Conservation (phyloP, 1,284 basidiomycete species). For the Sporisorium graminicola region DNA sequence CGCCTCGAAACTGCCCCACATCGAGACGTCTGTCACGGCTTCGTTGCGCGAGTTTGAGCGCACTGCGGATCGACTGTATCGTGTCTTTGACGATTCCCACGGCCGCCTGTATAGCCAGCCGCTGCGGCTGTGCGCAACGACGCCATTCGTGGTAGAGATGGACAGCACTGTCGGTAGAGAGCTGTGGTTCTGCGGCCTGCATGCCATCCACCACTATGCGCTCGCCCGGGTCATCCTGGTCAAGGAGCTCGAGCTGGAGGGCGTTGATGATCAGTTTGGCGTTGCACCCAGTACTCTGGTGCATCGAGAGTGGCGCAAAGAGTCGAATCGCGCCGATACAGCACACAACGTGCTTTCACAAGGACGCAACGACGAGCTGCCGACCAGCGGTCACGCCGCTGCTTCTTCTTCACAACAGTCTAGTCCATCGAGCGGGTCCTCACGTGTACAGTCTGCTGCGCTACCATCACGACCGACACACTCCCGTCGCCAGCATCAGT, state of each 20-base stretch:
- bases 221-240: conserved; percentile 61
- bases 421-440: conserved; percentile 7
- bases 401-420: not conserved
- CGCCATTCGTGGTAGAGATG: conserved; percentile 55
- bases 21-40: conserved; percentile 45
- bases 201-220: conserved; percentile 67
- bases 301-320: conserved; percentile 46
- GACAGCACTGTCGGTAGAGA: conserved; percentile 50
- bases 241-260: conserved; percentile 52
- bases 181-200: conserved; percentile 64
- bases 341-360: conserved; percentile 21
- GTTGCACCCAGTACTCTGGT: conserved; percentile 65
- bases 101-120: conserved; percentile 37
- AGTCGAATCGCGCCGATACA: conserved; percentile 27
- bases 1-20: conserved; percentile 26
- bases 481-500: conserved; percentile 8
- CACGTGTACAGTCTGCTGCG: conserved; percentile 2
- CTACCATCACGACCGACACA: not conserved
- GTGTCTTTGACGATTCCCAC: conserved; percentile 33
- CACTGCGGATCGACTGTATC: conserved; percentile 31
- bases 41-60: conserved; percentile 52
- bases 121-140: conserved; percentile 57
- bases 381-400: not conserved
- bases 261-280: conserved; percentile 57
- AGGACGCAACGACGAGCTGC: conserved; percentile 12